Conservation (phyloP, 768 basidiomycete genomes). For the Collybiopsis confluens region DNA sequence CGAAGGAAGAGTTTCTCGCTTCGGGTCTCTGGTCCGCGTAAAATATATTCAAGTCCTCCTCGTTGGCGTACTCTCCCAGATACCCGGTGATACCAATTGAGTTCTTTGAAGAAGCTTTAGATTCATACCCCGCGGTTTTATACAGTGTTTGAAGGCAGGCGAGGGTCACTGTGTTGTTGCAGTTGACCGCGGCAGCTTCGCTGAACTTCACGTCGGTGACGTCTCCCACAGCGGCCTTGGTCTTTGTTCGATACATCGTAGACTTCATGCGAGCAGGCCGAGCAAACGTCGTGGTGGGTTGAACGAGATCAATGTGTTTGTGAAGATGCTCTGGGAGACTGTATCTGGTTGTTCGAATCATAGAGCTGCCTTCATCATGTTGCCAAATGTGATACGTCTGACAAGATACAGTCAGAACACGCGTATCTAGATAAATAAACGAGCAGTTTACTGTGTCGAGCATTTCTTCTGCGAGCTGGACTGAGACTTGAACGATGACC, state of each 20-base stretch:
- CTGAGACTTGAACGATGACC: conserved; percentile 54
- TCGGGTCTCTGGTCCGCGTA: conserved; percentile 43
- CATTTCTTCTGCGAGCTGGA: conserved; percentile 62
- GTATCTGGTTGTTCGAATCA: conserved; percentile 65
- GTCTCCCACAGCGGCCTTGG: conserved; percentile 9
- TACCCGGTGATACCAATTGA: conserved; percentile 54
- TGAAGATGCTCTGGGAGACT: conserved; percentile 58
- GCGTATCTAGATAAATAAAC: not conserved
- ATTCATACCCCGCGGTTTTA: conserved; percentile 42
- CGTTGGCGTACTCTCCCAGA: conserved; percentile 49
- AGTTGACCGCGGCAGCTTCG: conserved; percentile 32
- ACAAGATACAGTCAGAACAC: not conserved
- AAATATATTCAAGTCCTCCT: conserved; percentile 47
- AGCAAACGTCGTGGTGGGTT: conserved; percentile 69
- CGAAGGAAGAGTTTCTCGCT: conserved; percentile 48
- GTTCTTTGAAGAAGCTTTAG: conserved; percentile 38
- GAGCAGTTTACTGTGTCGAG: conserved; percentile 51
- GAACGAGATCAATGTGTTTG: conserved; percentile 60
- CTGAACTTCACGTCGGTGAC: not conserved
- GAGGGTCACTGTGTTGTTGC: conserved; percentile 48
- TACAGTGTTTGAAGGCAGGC: conserved; percentile 52
- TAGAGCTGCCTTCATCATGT: conserved; percentile 45
- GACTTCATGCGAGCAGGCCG: conserved; percentile 39
- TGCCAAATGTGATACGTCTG: conserved; percentile 64
- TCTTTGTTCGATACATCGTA: conserved; percentile 29